phyloP scores from a whole-genome alignment of 495 filamentous ascomycete species.

The Hypomontagnella submonticulosa region DNA sequence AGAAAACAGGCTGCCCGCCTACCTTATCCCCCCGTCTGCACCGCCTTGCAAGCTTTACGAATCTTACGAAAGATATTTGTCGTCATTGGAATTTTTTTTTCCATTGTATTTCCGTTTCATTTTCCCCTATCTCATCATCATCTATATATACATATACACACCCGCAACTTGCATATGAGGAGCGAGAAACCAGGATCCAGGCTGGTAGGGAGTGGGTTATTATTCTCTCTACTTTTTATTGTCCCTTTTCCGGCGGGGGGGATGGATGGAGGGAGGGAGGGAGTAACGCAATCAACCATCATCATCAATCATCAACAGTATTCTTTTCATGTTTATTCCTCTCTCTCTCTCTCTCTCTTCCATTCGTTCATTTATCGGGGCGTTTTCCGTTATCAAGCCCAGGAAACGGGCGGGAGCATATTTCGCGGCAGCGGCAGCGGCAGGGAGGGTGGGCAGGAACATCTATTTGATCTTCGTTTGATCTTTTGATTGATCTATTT shows the following conservation, averaged over 20 bases:
- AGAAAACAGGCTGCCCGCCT: background rate
- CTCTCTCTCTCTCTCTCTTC: no score
- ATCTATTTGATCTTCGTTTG: constrained; percentile 14
- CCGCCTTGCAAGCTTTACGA: constrained; percentile 22
- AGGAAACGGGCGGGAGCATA: constrained; percentile 39
- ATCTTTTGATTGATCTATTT: no score
- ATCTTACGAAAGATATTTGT: constrained; percentile 41
- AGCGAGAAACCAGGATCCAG: constrained; percentile 42
- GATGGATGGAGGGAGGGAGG: constrained; percentile 20
- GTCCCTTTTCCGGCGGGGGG: background rate
- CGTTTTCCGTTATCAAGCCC: constrained; percentile 22
- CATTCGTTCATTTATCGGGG: constrained; percentile 43
- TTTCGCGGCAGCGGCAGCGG: constrained; percentile 12
- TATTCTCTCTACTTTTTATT: constrained; percentile 15
- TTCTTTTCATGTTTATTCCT: constrained; percentile 14
- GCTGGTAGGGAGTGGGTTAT: constrained; percentile 38
- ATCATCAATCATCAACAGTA: background rate
- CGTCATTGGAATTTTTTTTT: constrained; percentile 10
- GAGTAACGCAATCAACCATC: constrained; percentile 18
- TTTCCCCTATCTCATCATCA: constrained; percentile 14
- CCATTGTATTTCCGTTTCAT: constrained; percentile 28
- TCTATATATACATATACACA: constrained; percentile 35
- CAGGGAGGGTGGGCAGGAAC: constrained; percentile 32
- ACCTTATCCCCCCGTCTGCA: constrained; percentile 21
- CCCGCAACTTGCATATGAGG: constrained; percentile 42